Base-by-base conservation (phyloP, 768 basidiomycete genomes). In the Sarcomyxa edulis region DNA sequence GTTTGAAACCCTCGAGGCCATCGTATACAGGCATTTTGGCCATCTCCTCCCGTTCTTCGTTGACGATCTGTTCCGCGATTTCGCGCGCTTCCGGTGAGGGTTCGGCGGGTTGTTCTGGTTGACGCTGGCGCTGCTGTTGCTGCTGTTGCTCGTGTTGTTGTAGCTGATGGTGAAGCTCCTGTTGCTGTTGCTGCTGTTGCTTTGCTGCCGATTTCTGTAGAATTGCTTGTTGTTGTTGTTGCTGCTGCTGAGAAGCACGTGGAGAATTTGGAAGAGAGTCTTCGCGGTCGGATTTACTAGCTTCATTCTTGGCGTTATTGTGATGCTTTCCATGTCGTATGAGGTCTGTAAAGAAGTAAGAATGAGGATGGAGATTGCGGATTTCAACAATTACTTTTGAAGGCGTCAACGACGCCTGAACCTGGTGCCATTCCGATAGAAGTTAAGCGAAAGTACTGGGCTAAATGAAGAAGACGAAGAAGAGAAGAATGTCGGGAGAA, bases 1-100 rank as follows among this genome's bases (percentile, higher is more conserved):
- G 71, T 44, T 71, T 74, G 58, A 76, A 93, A 47, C 76, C 74
- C 56, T 93, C 90, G 19, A 93, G 76, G 11, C 90, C 94, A 52
- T 78, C 78, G 65, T 94, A 87, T 2, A 59, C 53, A n/a, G 93
- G 93, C 84, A 95, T 78, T 62, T 78, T 85, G 27, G 69, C 65
- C 59, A 79, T 83, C 29, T 76, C 69, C 51, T 82, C 73, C 24
- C 80, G 74, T 53, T 88, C 87, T 53, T 92, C 83, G 45, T 81
- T 68, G 25, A 87, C 78, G 45, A 89, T 80, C 42, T 73, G 64
- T 53, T 88, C 79, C 14, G 81, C 81, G 19, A 67, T 66, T 42
- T 75, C 62, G 15, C 58, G 58, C 14, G 60, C 29, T 23, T 56
- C 50, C 24, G 64, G 55, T 18, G 56, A 50, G n/a, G 47, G 40